Base-by-base conservation (phyloP, 2,329 filamentous ascomycete genomes). In the Colletotrichum chrysophilum region DNA sequence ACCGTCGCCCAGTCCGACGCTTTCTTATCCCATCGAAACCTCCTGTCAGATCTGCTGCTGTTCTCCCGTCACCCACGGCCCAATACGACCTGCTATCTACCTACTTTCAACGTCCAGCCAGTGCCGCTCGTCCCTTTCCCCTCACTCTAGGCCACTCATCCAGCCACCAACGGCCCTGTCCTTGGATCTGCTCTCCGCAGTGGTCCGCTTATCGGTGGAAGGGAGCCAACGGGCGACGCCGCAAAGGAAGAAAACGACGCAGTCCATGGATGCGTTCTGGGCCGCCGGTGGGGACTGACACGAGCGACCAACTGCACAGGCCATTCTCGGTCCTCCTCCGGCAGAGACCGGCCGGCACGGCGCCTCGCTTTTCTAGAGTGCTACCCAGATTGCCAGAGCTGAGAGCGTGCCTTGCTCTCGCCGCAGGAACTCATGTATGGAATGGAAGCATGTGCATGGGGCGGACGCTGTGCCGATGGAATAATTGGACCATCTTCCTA, bases 261-360 rank as follows among this genome's bases (percentile, higher is more conserved):
- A 66, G 71, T 71, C 48, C 60, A 34, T 52, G 62, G 24, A 36
- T 30, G 66, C 56, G 58, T 58, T 55, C 36, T 28, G 62, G 43
- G 36, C 34, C 55, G 34, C 34, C 34, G 60, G 56, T 62, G 24
- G 65, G 43, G 32, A n/a, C 30, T 34, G 60, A 67, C 71, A 61
- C 55, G 67, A 74, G 13, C 52, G 28, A 48, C 71, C 71, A 71
- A 48, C 61, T 60, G 60, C 55, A 62, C 69, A 72, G 61, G 62
- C 55, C 69, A 72, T 32, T 62, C 48, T 75, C 69, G 62, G 69
- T 61, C n/a, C 24, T 67, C 38, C 26, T 67, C 69, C 69, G 72
- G 69, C 72, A 61, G 48, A 61, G 70, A 61, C 62, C 72, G 69
- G 69, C 62, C 69, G 73, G 67, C 18, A 26, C 52, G 65, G 58